These are phyloP conservation scores for Fonsecaea monophora DNA, from an alignment of 2,329 filamentous ascomycete species.

Conservation along the genomic window DNA sequence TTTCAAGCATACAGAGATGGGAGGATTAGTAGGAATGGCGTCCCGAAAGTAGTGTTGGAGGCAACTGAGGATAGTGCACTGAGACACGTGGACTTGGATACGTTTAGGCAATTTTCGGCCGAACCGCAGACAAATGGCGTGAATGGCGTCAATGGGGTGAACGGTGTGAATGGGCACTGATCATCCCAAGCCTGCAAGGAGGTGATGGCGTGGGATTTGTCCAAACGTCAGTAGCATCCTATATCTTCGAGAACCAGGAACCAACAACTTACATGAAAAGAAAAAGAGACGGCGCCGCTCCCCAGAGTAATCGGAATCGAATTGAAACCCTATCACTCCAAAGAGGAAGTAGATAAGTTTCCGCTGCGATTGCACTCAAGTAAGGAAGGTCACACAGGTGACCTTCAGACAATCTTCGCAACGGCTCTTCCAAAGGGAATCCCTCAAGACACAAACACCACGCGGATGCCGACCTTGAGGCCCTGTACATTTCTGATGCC, in stretches of 20 bases:
- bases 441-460: constrained; percentile 39
- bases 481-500: constrained; percentile 92
- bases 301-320: constrained; percentile 93
- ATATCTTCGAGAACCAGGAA: constrained; percentile 11
- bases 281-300: constrained; percentile 72
- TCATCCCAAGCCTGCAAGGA: background rate
- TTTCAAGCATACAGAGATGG: constrained; percentile 60
- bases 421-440: constrained; percentile 84
- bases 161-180: constrained; percentile 28
- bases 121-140: constrained; percentile 39
- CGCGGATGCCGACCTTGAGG: constrained; percentile 43
- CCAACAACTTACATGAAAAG: constrained; percentile 39
- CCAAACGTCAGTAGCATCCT: constrained; percentile 33
- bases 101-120: constrained; percentile 46
- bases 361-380: constrained; percentile 97
- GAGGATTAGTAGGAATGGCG: constrained; percentile 39
- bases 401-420: constrained; percentile 83
- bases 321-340: constrained; percentile 63
- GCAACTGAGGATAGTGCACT: constrained; percentile 49
- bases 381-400: constrained; percentile 56
- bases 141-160: constrained; percentile 29
- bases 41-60: constrained; percentile 46
- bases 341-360: constrained; percentile 50
- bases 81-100: constrained; percentile 46
- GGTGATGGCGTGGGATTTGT: background rate